Conservation (phyloP, 768 basidiomycete genomes). For the Hypholoma fasciculare region DNA sequence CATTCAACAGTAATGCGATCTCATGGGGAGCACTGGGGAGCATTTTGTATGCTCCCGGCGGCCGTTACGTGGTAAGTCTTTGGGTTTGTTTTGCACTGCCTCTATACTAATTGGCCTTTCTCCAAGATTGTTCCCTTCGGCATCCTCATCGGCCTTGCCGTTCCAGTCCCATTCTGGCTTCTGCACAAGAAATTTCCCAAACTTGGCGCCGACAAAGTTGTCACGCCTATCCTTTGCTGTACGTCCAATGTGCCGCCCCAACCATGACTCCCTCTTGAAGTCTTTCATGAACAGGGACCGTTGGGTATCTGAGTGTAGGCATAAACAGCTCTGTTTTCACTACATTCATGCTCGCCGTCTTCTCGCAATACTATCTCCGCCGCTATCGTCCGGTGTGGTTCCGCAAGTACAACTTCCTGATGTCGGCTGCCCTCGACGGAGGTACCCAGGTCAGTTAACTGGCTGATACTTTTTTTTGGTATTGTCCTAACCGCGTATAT, state of each 20-base stretch:
- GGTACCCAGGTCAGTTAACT: constrained; percentile 40
- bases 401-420: constrained; percentile 53
- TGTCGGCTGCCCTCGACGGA: constrained; percentile 53
- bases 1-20: constrained; percentile 49
- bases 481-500: too few relatives aligned
- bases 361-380: constrained; percentile 50
- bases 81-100: background rate
- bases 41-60: constrained; percentile 43
- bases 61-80: constrained; percentile 36
- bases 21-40: constrained; percentile 60
- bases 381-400: constrained; percentile 45
- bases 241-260: background rate
- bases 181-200: constrained; percentile 49
- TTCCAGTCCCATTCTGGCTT: constrained; percentile 59
- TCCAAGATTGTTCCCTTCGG: constrained; percentile 38
- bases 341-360: constrained; percentile 41
- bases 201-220: constrained; percentile 44
- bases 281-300: constrained; percentile 18
- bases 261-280: background rate
- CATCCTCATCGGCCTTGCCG: constrained; percentile 48
- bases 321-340: constrained; percentile 58
- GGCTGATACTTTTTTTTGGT: too few relatives aligned
- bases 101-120: background rate
- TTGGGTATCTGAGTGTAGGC: constrained; percentile 53
- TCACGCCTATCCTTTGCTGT: constrained; percentile 50